Base-by-base conservation (phyloP, 129 eudicot genomes). In the Escallonia rubra region DNA sequence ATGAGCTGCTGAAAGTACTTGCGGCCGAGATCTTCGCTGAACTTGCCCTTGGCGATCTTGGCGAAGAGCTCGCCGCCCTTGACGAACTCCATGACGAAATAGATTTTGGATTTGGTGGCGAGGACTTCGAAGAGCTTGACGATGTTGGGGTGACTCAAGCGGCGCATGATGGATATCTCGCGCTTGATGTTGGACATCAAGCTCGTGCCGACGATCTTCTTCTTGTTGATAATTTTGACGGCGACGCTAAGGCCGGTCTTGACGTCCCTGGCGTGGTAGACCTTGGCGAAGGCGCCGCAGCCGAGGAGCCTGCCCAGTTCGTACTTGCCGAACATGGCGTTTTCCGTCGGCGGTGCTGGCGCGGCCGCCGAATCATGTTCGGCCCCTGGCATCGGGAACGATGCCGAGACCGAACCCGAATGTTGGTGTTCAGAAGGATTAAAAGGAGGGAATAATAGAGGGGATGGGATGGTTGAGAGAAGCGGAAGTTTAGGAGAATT, bases 231-330 rank as follows among this genome's bases (percentile, higher is more conserved):
- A 1, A 86, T 78, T 43, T 85, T 91, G 23, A 91, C 71, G 3
- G 97, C 97, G 11, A 88, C 94, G 76, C 94, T 83, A n/a, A 77
- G 88, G 38, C 96, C 94, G 59, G 85, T 68, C 62, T 57, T 48
- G 9, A 80, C 12, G 56, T 85, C 81, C 23, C 90, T 68, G 47
- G 88, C 97, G 47, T 79, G 90, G 82, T 82, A 85, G 10, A 91
- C 97, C 14, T 88, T 91, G 58, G 96, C 96, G 58, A 85, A 91
- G 2, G 93, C 90, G 55, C 97, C 94, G 46, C 87, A 81, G 66
- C 90, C 95, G 2, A 91, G 86, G 52, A 91, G 90, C 47, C 66
- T 81, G 4, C 92, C 90, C 50, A 91, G 4, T 78, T 91, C 91
- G 16, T 91, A 91, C 52, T 91, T 91, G 13, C 95, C 91, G 50